A percentile compares a stretch with the other conserved stretches of the same genome.
Conservation (phyloP, 192 early-diverging fungal species). For the Mortierella claussenii region DNA sequence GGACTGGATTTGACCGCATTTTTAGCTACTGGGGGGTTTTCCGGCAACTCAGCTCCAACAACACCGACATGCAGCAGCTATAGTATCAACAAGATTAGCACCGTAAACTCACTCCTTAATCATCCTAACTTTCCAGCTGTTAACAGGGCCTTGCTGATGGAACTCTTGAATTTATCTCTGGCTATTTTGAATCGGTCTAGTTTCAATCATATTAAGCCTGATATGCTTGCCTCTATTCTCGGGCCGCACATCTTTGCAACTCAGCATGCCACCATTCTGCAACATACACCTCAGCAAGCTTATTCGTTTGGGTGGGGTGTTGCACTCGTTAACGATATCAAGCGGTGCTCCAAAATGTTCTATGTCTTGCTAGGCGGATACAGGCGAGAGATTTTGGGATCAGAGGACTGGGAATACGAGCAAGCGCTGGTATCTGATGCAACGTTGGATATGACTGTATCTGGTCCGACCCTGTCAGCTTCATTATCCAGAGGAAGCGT, state of each 20-base stretch:
- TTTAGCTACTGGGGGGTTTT: background rate
- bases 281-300: constrained; percentile 44
- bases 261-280: constrained; percentile 45
- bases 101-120: constrained; percentile 37
- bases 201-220: constrained; percentile 45
- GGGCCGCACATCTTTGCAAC: constrained; percentile 48
- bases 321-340: constrained; percentile 44
- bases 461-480: constrained; percentile 3
- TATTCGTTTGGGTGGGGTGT: constrained; percentile 50
- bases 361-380: constrained; percentile 48
- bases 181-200: constrained; percentile 45
- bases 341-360: constrained; percentile 51
- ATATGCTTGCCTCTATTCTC: constrained; percentile 48
- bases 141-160: constrained; percentile 40
- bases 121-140: constrained; percentile 42
- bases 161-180: constrained; percentile 45
- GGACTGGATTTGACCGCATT: background rate
- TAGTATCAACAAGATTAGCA: constrained; percentile 41
- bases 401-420: constrained; percentile 42
- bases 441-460: constrained; percentile 1
- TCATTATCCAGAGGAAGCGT: constrained; percentile 14
- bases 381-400: constrained; percentile 30
- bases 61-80: constrained; percentile 18
- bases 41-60: constrained; percentile 5
- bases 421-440: background rate